phyloP scores from a whole-genome alignment of 352 stramenopile genomes.

The Globisporangium takayamanum region DNA sequence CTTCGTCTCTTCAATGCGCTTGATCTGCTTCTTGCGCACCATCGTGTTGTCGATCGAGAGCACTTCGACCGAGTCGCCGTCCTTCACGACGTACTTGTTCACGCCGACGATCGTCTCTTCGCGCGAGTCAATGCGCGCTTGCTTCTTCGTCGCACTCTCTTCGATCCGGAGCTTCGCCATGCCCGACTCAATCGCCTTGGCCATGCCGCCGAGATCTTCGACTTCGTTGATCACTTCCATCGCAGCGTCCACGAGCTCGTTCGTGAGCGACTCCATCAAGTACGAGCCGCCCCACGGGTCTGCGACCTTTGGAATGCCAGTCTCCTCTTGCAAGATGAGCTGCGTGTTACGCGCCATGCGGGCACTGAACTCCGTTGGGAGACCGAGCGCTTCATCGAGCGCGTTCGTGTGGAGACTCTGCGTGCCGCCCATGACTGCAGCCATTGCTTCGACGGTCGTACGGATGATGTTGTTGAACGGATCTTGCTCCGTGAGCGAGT shows the following conservation, averaged over 20 bases:
- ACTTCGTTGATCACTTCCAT: slow-evolving; percentile 80
- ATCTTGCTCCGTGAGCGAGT: slow-evolving; percentile 95
- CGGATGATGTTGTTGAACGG: slow-evolving; percentile 98
- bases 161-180: slow-evolving; percentile 97
- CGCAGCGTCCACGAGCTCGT: slow-evolving; percentile 80
- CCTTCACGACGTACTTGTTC: slow-evolving; percentile 94
- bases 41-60: slow-evolving; percentile 91
- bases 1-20: slow-evolving; percentile 81
- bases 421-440: slow-evolving; percentile 84
- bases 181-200: slow-evolving; percentile 94
- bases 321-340: slow-evolving; percentile 96
- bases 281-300: slow-evolving; percentile 97
- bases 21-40: slow-evolving; percentile 89
- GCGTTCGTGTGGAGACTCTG: slow-evolving; percentile 98
- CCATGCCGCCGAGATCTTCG: slow-evolving; percentile 94
- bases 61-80: slow-evolving; percentile 88
- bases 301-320: slow-evolving; percentile 89
- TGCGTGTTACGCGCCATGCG: slow-evolving; percentile 97
- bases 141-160: slow-evolving; percentile 94
- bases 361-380: slow-evolving; percentile 95
- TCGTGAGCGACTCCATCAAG: slow-evolving; percentile 96
- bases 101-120: slow-evolving; percentile 95
- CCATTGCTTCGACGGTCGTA: slow-evolving; percentile 94
- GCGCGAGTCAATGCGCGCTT: slow-evolving; percentile 92
- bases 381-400: slow-evolving; percentile 94